Conservation (phyloP, 2,329 filamentous ascomycete species). For the Aspergillaceae sp. region DNA sequence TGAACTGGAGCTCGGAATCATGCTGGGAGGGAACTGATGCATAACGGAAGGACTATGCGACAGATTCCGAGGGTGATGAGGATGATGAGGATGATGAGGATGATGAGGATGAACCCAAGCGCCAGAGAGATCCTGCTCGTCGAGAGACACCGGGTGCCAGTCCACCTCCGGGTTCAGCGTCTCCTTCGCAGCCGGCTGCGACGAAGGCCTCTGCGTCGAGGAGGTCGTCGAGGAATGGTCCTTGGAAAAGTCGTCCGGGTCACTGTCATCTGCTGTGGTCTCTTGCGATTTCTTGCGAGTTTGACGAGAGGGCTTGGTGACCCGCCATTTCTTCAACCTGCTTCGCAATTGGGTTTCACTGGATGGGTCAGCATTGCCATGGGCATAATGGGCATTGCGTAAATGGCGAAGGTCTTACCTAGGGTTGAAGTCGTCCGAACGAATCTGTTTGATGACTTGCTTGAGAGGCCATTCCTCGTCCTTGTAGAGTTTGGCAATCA, state of each 20-base stretch:
- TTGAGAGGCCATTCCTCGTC: slow-evolving; percentile 39
- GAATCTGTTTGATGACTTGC: slow-evolving; percentile 38
- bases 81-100: no score
- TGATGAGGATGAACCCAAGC: slow-evolving; percentile 9
- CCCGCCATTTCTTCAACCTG: slow-evolving; percentile 38
- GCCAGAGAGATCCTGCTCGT: slow-evolving; percentile 7
- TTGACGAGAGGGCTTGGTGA: slow-evolving; percentile 38
- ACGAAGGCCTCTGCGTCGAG: slow-evolving; percentile 3
- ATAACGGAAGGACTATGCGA: slow-evolving; percentile 13
- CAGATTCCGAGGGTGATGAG: slow-evolving; percentile 14
- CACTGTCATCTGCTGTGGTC: slow-evolving; percentile 13
- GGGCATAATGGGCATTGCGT: background rate
- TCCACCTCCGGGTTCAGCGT: slow-evolving; percentile 6
- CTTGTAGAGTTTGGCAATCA: slow-evolving; percentile 35
- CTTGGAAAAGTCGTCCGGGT: slow-evolving; percentile 12
- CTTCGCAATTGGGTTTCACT: slow-evolving; percentile 39
- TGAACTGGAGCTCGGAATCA: slow-evolving; percentile 13
- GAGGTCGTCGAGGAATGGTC: slow-evolving; percentile 7
- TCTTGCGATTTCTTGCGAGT: slow-evolving; percentile 30
- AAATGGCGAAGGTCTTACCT: slow-evolving; percentile 23
- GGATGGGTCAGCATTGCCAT: background rate
- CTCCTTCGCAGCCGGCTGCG: slow-evolving; percentile 3
- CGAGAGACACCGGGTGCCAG: slow-evolving; percentile 8
- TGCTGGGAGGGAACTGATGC: slow-evolving; percentile 10
- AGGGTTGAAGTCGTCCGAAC: slow-evolving; percentile 34